Base-by-base conservation (phyloP, 257 asterid species). In the Jacaranda mimosifolia region DNA sequence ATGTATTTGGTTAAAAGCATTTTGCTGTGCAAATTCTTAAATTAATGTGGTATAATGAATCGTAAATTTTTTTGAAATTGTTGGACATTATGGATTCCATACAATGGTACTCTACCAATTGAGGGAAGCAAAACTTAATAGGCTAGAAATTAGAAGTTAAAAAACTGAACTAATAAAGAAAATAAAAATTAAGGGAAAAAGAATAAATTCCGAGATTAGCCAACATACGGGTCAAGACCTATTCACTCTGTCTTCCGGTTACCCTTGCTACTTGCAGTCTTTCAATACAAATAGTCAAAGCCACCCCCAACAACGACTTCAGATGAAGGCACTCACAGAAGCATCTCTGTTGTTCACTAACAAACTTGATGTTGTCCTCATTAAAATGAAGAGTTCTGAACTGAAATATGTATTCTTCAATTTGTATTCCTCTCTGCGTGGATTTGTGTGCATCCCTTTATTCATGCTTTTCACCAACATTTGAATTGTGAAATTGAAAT, bases 1-100 rank as follows among this genome's bases (percentile, higher is more conserved):
- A 42, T 72, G 26, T 65, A 45, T 74, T 6, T 75, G 52, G 66
- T 75, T 66, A 56, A 40, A 79, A 75, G 32, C 49, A 42, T 60
- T 78, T 77, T 3, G 6, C 18, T 45, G 11, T 63, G 21, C 9
- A 10, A 38, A 62, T 48, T 40, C 63, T 51, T 55, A 38, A 18
- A 60, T 74, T 21, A 3, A 9, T 32, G 0, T 63, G 53, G 48
- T 63, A 63, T 52, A 17, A 52, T 63, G 32, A 43, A 60, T 18
- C 19, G 14, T 43, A 45, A 26, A 59, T 59, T 36, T 59, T 53
- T 60, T 18, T 18, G 38, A 52, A 48, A 42, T 59, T 38, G 49
- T 55, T 9, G 17, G n/a, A 59, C 78, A 53, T 43, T 46, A 46
- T 35, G 63, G 36, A 56, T 72, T 46, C 36, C 69, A 35, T 32